Base-by-base conservation (phyloP, 1,139 yeast genomes). In the Taphrina flavorubra region DNA sequence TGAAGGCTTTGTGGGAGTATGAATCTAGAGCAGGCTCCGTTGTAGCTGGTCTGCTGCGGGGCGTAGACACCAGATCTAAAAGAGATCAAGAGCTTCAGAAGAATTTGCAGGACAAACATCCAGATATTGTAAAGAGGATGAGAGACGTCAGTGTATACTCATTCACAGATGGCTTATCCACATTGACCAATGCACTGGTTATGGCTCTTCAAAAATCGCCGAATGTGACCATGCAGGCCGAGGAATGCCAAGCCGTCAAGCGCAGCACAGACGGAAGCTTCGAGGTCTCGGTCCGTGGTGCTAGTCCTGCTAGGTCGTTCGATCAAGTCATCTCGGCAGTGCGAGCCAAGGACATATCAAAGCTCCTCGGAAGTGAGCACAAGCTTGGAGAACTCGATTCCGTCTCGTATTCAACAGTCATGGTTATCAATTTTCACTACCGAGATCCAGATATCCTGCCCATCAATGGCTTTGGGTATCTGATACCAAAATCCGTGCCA, bases 391-490 rank as follows among this genome's bases (percentile, higher is more conserved):
- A 77, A 40, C 77, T 86, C 11, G 67, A 63, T 31, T 16, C 47
- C 14, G 47, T 55, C 25, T 79, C 82, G 18, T 85, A 87, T 63
- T 84, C 85, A 2, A 82, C 84, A 67, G 84, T 90, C 31, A 80
- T 84, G 56, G 79, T 90, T 72, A 87, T 85, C 39, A 90, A 90
- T 74, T 79, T 87, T 83, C 74, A 80, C 86, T 53, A 87, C 87
- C 0, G 79, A 78, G 47, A 79, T 79, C 57, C 77, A 79, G 20
- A 76, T 78, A 4, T 72, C 76, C 11, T 72, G 73, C 36, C 73
- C 72, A 47, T 76, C 57, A 46, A 64, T 39, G 97, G 97, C 63
- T 94, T 94, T 81, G 99, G 99, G 1, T 91, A 89, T 74, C 82
- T 94, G 68, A 90, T 91, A 2, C 99, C 99, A 51, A 82, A 79